phyloP scores from a whole-genome alignment of 208 protist genomes.

The Spongospora subterranea region DNA sequence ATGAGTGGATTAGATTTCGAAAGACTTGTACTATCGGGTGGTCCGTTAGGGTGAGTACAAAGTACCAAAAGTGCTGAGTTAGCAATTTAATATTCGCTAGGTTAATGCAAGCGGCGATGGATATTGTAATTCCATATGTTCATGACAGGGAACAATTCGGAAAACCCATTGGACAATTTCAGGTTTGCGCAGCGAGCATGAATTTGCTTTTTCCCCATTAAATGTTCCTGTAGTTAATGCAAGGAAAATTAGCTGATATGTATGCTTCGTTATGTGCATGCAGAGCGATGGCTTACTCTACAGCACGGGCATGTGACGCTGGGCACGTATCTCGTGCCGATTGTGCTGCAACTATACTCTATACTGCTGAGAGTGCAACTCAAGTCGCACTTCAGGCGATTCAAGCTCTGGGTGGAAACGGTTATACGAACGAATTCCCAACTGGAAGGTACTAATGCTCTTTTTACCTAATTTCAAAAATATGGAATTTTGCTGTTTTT shows the following conservation, averaged over 20 bases:
- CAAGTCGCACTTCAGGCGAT: conserved; percentile 89
- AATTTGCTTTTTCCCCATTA: background rate
- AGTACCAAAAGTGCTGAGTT: background rate
- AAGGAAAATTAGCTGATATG: conserved; percentile 91
- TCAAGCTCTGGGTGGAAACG: conserved; percentile 88
- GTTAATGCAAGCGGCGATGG: conserved; percentile 82
- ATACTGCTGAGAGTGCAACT: conserved; percentile 88
- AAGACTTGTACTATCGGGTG: conserved; percentile 79
- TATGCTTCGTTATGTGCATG: conserved; percentile 84
- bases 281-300: conserved; percentile 86
- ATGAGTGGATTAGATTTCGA: conserved; percentile 86
- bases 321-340: conserved; percentile 74
- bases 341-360: conserved; percentile 90
- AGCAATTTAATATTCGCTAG: conserved; percentile 58
- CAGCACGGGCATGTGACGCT: conserved; percentile 79
- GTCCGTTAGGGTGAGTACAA: conserved; percentile 74
- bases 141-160: conserved; percentile 85
- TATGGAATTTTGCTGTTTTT: background rate
- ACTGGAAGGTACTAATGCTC: conserved; percentile 83
- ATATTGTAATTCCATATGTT: conserved; percentile 81
- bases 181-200: conserved; percentile 50
- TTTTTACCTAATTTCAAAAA: background rate
- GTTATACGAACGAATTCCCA: conserved; percentile 91
- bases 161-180: conserved; percentile 84
- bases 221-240: conserved; percentile 75